phyloP scores from a whole-genome alignment of 2,329 filamentous ascomycete genomes.

The Fusarium praegraminearum region DNA sequence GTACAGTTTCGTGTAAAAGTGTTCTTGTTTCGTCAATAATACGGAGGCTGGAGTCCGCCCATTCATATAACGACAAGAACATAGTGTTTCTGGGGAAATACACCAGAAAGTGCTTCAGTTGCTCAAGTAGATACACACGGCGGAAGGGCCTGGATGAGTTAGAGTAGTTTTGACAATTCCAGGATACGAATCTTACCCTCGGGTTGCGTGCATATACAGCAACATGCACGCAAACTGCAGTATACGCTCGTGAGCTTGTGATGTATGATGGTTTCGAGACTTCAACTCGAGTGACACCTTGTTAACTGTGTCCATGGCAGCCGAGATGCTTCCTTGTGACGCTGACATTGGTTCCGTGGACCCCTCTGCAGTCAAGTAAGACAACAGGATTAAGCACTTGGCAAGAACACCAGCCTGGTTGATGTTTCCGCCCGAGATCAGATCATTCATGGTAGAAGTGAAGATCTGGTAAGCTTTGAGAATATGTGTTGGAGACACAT shows the following conservation, averaged over 20 bases:
- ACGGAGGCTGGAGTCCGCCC: slow-evolving; percentile 77
- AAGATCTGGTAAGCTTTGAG: slow-evolving; percentile 69
- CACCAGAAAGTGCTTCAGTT: slow-evolving; percentile 70
- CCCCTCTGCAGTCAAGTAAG: slow-evolving; percentile 69
- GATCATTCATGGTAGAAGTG: slow-evolving; percentile 64
- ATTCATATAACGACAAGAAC: slow-evolving; percentile 78
- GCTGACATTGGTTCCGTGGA: slow-evolving; percentile 59
- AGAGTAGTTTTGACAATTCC: slow-evolving; percentile 19
- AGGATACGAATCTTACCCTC: slow-evolving; percentile 58
- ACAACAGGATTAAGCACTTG: slow-evolving; percentile 73
- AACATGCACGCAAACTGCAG: slow-evolving; percentile 77
- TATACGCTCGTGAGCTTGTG: slow-evolving; percentile 68
- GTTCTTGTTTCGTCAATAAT: slow-evolving; percentile 82
- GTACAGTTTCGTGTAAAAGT: slow-evolving; percentile 67
- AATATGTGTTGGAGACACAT: slow-evolving; percentile 54
- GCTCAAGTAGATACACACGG: slow-evolving; percentile 71
- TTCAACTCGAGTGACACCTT: slow-evolving; percentile 59
- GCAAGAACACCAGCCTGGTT: slow-evolving; percentile 66
- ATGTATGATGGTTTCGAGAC: slow-evolving; percentile 50
- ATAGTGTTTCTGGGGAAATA: slow-evolving; percentile 81
- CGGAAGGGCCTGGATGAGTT: slow-evolving; percentile 68
- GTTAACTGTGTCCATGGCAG: slow-evolving; percentile 59
- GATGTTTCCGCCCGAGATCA: slow-evolving; percentile 63
- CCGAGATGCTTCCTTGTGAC: slow-evolving; percentile 67
- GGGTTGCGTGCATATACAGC: slow-evolving; percentile 73